Evolutionary conservation across 495 filamentous ascomycete genomes (phyloP), one percentile per base, ranked within the genome.

Genomic region (Evansstolkia leycettana): DNA sequence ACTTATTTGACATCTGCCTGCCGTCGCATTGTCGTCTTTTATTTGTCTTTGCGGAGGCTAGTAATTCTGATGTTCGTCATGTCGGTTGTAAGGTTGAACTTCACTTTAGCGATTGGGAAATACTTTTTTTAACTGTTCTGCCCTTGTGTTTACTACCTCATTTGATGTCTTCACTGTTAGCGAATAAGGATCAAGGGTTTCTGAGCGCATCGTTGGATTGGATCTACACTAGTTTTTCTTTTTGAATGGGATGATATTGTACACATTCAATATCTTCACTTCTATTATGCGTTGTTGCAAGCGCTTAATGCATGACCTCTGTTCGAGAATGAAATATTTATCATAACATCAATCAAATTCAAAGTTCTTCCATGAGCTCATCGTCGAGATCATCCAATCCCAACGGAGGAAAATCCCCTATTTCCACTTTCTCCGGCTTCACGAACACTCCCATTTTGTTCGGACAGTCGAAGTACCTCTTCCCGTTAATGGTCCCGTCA

Each of bases 291-390:
- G 7, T 33, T 35, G 30, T 35, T 34, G 20, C 26, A 24, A 8
- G 17, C 35, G 3, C 12, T 8, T 5, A 11, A 7, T 24, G 20
- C 13, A 5, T 23, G 20, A n/a, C n/a, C n/a, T n/a, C n/a, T n/a
- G n/a, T n/a, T n/a, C n/a, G n/a, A n/a, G n/a, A n/a, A n/a, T n/a
- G n/a, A n/a, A n/a, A n/a, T n/a, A n/a, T n/a, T n/a, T n/a, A n/a
- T 26, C 7, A n/a, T 26, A 26, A 26, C 24, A n/a, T 29, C 14
- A n/a, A 29, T 15, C 13, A 18, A 13, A 1, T 9, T 72, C 53
- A 89, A 28, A 90, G 83, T 61, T 90, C 86, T 57, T 93, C 89
- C 75, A 92, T 76, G 47, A 90, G 75, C 38, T 87, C 87, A 49
- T 85, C 83, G 42, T 81, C 72, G 23, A 84, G 41, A 29, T 72